phyloP scores from a whole-genome alignment of 2,329 filamentous ascomycete species.

The Alternaria arbusti region DNA sequence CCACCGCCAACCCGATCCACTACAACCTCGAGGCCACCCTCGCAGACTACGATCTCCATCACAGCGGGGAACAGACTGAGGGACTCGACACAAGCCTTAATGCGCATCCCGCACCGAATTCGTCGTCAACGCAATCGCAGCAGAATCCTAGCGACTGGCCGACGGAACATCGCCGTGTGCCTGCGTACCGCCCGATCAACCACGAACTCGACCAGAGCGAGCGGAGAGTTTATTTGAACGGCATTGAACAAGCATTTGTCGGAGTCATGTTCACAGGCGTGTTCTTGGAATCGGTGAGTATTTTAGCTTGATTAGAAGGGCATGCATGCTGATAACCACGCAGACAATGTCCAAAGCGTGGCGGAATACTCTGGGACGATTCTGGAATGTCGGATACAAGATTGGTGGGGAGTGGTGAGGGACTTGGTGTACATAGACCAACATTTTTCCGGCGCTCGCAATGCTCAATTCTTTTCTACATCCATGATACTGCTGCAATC shows the following conservation, averaged over 20 bases:
- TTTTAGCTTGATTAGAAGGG: not conserved
- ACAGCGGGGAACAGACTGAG: slow-evolving; percentile 47
- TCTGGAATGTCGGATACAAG: slow-evolving; percentile 59
- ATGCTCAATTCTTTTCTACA: not conserved
- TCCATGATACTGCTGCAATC: not conserved
- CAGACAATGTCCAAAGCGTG: slow-evolving; percentile 55
- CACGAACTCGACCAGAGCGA: slow-evolving; percentile 50
- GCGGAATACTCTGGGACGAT: slow-evolving; percentile 57
- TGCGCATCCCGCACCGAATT: slow-evolving; percentile 32
- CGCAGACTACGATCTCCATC: slow-evolving; percentile 56
- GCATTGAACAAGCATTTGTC: slow-evolving; percentile 56
- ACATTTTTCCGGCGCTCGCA: not conserved
- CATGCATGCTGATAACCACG: slow-evolving; percentile 1
- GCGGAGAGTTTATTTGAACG: slow-evolving; percentile 54
- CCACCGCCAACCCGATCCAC: slow-evolving; percentile 49
- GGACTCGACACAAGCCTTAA: slow-evolving; percentile 35
- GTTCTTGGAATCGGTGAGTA: slow-evolving; percentile 52
- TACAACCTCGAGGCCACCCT: slow-evolving; percentile 49
- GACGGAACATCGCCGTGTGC: slow-evolving; percentile 55
- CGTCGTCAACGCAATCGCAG: slow-evolving; percentile 28
- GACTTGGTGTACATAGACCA: not conserved
- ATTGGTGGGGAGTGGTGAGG: slow-evolving; percentile 61
- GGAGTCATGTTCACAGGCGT: slow-evolving; percentile 59
- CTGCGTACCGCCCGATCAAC: slow-evolving; percentile 56
- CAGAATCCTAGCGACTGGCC: slow-evolving; percentile 53